These are phyloP conservation scores for Hylodesmum podocarpum DNA, from an alignment of 306 rosid species.

Conservation along the genomic window DNA sequence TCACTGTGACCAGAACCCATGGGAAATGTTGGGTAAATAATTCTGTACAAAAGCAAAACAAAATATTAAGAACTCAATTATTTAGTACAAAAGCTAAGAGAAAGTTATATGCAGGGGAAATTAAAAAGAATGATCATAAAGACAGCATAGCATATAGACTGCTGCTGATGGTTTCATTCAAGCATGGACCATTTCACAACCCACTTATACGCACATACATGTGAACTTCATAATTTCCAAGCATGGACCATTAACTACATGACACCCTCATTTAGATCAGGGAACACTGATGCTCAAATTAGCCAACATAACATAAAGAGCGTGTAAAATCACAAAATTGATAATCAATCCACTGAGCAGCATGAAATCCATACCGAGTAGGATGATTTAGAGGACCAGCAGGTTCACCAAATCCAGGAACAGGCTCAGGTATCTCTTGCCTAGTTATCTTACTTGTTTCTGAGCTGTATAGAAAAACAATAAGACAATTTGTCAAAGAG, in stretches of 20 bases:
- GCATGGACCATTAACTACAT: conserved; percentile 5
- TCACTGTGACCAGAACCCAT: conserved; percentile 57
- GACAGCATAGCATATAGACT: not conserved
- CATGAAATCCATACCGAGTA: conserved; percentile 45
- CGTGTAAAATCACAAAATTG: not conserved
- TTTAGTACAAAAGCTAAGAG: not conserved
- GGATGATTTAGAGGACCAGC: conserved; percentile 43
- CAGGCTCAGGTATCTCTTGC: conserved; percentile 35
- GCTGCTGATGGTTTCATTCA: conserved; percentile 14
- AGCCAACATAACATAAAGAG: not conserved
- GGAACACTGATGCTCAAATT: not conserved
- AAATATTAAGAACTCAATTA: not conserved
- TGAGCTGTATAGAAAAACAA: conserved; percentile 45
- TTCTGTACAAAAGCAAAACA: conserved; percentile 40
- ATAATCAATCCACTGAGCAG: not conserved
- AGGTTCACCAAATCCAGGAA: conserved; percentile 42
- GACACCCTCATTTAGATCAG: not conserved
- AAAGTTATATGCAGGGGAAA: not conserved
- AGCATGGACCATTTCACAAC: not conserved
- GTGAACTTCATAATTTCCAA: not conserved
- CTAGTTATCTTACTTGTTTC: conserved; percentile 43
- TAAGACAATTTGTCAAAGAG: not conserved
- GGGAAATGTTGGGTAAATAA: conserved; percentile 56
- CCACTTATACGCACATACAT: not conserved
- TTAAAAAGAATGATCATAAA: not conserved